These are phyloP conservation scores for Leishmania turanica DNA, from an alignment of 208 protist species.

Conservation along the genomic window DNA sequence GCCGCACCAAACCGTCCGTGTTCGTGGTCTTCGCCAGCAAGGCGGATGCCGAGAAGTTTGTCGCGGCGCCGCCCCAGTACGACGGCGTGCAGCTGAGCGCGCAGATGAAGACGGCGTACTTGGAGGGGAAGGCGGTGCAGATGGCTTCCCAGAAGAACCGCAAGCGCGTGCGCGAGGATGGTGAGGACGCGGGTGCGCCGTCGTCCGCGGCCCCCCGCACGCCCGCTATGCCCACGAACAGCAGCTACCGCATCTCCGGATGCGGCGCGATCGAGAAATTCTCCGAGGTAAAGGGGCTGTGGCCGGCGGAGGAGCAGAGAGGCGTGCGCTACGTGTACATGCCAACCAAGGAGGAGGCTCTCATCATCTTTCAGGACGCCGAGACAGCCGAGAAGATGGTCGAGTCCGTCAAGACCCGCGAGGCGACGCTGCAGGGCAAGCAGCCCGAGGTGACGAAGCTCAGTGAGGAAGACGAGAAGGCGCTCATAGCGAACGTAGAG, in stretches of 20 bases:
- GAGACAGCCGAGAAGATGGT: slow-evolving; percentile 81
- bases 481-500: slow-evolving; percentile 74
- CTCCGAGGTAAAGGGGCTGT: slow-evolving; percentile 78
- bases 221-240: slow-evolving; percentile 78
- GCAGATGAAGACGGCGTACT: slow-evolving; percentile 83
- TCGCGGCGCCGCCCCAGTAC: slow-evolving; percentile 55
- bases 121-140: slow-evolving; percentile 75
- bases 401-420: slow-evolving; percentile 60
- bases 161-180: slow-evolving; percentile 24
- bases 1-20: slow-evolving; percentile 77
- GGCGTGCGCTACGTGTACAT: slow-evolving; percentile 89
- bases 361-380: slow-evolving; percentile 87
- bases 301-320: slow-evolving; percentile 83
- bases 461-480: slow-evolving; percentile 63
- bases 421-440: slow-evolving; percentile 79
- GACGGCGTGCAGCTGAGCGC: slow-evolving; percentile 71
- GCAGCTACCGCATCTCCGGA: slow-evolving; percentile 77
- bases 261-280: slow-evolving; percentile 73
- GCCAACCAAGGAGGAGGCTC: slow-evolving; percentile 59
- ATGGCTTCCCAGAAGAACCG: slow-evolving; percentile 55
- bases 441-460: slow-evolving; percentile 73
- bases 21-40: slow-evolving; percentile 83
- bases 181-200: background rate
- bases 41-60: slow-evolving; percentile 74
- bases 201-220: slow-evolving; percentile 35